A percentile compares a stretch with the other conserved stretches of the same genome.
These are phyloP conservation scores for Cucumis variabilis DNA, from an alignment of 331 rosid species.

Conservation along the genomic window DNA sequence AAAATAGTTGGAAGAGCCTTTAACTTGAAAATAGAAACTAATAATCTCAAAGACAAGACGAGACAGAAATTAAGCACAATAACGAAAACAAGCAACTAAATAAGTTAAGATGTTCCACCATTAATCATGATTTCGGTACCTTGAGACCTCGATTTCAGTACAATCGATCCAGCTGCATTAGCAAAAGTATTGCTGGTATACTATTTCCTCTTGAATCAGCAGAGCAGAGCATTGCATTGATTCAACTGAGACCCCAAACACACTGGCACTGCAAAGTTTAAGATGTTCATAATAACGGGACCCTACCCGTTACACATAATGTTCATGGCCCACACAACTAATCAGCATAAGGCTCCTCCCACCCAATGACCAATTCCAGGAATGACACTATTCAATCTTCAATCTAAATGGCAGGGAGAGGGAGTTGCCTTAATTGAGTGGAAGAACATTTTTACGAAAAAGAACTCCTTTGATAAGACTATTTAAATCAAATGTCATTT, in stretches of 20 bases:
- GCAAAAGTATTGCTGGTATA: slow-evolving; percentile 82
- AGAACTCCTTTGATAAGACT: background rate
- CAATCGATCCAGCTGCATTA: slow-evolving; percentile 94
- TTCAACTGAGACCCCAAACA: slow-evolving; percentile 94
- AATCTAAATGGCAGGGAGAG: background rate
- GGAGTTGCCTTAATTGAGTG: background rate
- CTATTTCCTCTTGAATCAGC: slow-evolving; percentile 93
- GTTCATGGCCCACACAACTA: slow-evolving; percentile 4
- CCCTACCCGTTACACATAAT: background rate
- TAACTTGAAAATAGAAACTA: no score
- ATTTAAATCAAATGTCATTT: background rate
- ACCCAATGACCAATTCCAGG: background rate
- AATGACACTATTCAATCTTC: background rate
- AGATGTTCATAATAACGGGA: background rate
- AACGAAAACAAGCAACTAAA: no score
- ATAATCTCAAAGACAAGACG: no score
- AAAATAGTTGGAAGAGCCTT: no score
- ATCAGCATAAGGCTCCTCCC: slow-evolving; percentile 9
- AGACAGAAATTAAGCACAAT: no score
- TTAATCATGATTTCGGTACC: slow-evolving; percentile 46
- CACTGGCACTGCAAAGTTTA: slow-evolving; percentile 70
- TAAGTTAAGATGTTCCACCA: background rate
- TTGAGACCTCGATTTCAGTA: slow-evolving; percentile 84
- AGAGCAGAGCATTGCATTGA: slow-evolving; percentile 92
- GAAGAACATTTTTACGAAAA: background rate